Evolutionary conservation across 495 filamentous ascomycete species (phyloP), one percentile per base, ranked within the genome.

Genomic region (Neurospora sp.): DNA sequence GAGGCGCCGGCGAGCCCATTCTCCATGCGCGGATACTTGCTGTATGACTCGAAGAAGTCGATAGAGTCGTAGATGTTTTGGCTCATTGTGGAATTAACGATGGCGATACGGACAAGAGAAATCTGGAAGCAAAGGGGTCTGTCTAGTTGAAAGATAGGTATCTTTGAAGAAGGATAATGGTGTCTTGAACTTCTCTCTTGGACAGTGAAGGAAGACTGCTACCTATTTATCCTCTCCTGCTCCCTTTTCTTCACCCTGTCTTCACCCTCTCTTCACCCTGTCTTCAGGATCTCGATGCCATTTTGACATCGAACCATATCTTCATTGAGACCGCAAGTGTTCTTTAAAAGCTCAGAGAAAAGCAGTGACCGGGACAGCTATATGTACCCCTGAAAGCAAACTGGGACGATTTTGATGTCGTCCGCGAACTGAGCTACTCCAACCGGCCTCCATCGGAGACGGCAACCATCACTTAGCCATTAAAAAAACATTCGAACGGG

Each of bases 21-120:
- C 39, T 78, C 80, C 53, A 61, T 61, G 31, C 80, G 78, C 3
- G 73, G 74, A 18, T 81, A 76, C 37, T 78, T 69, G 68, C 78
- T 74, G 72, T 83, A 83, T 74, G 74, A 76, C 65, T 79, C 73
- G 73, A 82, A 80, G 74, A 82, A 81, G 37, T 71, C 74, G 9
- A 76, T 44, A 31, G 74, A 72, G 31, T 83, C 82, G 73, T 82
- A 82, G 70, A 82, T 77, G 73, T 82, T 81, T 72, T 82, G 80
- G 40, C 79, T 73, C 78, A 80, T 80, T n/a, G 47, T 75, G 42
- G 61, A 14, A 18, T 7, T 7, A 6, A 22, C 20, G 2, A 31
- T 16, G 27, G 27, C 3, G 14, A 3, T 61, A 61, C 8, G 14
- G 22, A 4, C 12, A 35, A 61, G 27, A 61, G 27, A 61, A 35